phyloP scores from a whole-genome alignment of 139 green algal genomes.

The Picochlorum sp. region DNA sequence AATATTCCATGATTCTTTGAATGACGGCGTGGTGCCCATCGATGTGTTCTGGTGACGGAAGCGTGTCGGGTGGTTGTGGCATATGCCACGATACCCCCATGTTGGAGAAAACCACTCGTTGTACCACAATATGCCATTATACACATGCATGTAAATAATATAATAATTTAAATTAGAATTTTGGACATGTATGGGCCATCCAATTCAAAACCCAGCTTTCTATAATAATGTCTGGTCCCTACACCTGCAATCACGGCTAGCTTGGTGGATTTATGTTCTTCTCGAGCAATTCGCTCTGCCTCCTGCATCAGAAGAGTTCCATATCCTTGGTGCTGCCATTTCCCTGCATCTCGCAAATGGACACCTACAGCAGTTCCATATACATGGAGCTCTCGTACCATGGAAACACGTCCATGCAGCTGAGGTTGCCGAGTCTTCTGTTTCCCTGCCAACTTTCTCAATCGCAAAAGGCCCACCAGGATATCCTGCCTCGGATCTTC shows the following conservation, averaged over 20 bases:
- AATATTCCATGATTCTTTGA: no score
- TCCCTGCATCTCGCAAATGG: slow-evolving; percentile 67
- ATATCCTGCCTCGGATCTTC: slow-evolving; percentile 92
- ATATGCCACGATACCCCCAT: no score
- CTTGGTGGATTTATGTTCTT: slow-evolving; percentile 80
- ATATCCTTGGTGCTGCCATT: slow-evolving; percentile 89
- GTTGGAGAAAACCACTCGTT: no score
- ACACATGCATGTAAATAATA: neutral
- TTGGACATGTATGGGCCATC: slow-evolving; percentile 89
- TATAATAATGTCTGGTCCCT: slow-evolving; percentile 96
- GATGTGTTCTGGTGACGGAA: no score
- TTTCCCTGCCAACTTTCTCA: slow-evolving; percentile 46
- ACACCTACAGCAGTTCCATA: slow-evolving; percentile 94
- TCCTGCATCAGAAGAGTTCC: slow-evolving; percentile 89
- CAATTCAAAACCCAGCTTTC: slow-evolving; percentile 79
- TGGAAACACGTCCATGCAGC: slow-evolving; percentile 65
- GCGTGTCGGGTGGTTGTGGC: no score
- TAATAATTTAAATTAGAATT: neutral
- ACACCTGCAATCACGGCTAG: slow-evolving; percentile 96
- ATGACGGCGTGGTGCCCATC: no score
- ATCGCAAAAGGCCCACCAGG: slow-evolving; percentile 85
- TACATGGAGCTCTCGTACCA: slow-evolving; percentile 96
- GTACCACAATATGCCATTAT: no score
- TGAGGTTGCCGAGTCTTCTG: slow-evolving; percentile 54
- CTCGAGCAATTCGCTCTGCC: slow-evolving; percentile 81